Base-by-base conservation (phyloP, 2,329 filamentous ascomycete genomes). In the Lasiodiplodia hormozganensis region DNA sequence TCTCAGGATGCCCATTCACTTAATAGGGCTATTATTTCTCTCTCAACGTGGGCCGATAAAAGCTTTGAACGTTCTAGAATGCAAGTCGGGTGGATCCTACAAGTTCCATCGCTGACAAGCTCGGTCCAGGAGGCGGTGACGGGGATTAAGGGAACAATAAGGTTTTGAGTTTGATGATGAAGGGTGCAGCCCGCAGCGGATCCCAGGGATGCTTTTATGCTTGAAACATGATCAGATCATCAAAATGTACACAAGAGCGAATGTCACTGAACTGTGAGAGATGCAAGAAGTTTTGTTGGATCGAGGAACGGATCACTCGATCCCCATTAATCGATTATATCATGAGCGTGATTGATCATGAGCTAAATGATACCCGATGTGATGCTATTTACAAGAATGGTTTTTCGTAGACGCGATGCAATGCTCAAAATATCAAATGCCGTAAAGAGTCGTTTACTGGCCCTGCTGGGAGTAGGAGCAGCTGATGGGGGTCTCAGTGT, bases 381-480 rank as follows among this genome's bases (percentile, higher is more conserved):
- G 25, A 40, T 25, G 36, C 58, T 64, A 64, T 64, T 23, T 64
- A 49, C 47, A 62, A 28, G 23, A 51, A 34, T 21, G n/a, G 38
- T 36, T 40, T 5, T 23, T 38, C 28, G n/a, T 23, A 64, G 5
- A 64, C 38, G 60, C 60, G 23, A 62, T 62, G 58, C 40, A 34
- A 56, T 21, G 54, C 54, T 18, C 7, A 38, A 64, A 52, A 34
- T 16, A 64, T 21, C n/a, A 64, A 38, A 38, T 11, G 23, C 43
- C 5, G 28, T 31, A 6, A 62, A 3, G 25, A 62, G 18, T 12
- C 60, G 60, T 28, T 65, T 65, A 65, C 16, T 28, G 18, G 40
- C n/a, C 43, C 43, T 47, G 16, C 62, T 65, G n/a, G 43, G 62
- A 34, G 62, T 65, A 65, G 34, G 38, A 51, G 62, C 62, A 65